Conservation (phyloP, 129 eudicot species). For the Cynara cardunculus region DNA sequence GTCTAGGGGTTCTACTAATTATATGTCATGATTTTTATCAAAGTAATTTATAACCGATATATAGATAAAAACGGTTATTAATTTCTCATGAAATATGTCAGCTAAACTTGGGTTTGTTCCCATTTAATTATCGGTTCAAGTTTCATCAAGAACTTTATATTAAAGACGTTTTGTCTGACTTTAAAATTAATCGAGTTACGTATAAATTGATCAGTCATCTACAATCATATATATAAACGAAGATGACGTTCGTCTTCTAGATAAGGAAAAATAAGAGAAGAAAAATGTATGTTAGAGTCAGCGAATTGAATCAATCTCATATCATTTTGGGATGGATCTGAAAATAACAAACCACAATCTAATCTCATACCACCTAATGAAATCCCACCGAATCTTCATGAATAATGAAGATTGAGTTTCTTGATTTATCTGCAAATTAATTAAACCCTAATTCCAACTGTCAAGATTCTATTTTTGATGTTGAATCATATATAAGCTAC, state of each 20-base stretch:
- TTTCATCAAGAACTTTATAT: too few relatives aligned
- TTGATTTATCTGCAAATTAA: neutral
- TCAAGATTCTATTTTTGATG: neutral
- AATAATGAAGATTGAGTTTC: neutral
- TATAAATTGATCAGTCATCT: neutral
- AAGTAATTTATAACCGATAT: too few relatives aligned
- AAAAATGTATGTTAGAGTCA: neutral
- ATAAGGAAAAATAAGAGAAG: neutral
- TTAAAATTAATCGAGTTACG: too few relatives aligned
- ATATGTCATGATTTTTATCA: neutral
- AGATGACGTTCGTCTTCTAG: neutral
- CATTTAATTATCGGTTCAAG: too few relatives aligned
- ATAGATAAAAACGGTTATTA: too few relatives aligned
- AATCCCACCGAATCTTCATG: neutral
- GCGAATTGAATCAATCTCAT: neutral
- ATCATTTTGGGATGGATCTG: neutral
- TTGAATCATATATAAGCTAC: neutral
- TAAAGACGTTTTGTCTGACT: too few relatives aligned
- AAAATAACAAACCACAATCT: neutral
- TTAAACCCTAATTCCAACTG: neutral
- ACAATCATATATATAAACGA: too few relatives aligned
- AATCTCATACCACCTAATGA: neutral
- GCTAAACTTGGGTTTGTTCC: too few relatives aligned
- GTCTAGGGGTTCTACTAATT: too few relatives aligned
- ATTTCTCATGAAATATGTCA: too few relatives aligned